Percentiles rank a stretch among this genome's conserved stretches.
These are phyloP conservation scores for Coffea humblotiana DNA, from an alignment of 305 asterid genomes.

Conservation along the genomic window DNA sequence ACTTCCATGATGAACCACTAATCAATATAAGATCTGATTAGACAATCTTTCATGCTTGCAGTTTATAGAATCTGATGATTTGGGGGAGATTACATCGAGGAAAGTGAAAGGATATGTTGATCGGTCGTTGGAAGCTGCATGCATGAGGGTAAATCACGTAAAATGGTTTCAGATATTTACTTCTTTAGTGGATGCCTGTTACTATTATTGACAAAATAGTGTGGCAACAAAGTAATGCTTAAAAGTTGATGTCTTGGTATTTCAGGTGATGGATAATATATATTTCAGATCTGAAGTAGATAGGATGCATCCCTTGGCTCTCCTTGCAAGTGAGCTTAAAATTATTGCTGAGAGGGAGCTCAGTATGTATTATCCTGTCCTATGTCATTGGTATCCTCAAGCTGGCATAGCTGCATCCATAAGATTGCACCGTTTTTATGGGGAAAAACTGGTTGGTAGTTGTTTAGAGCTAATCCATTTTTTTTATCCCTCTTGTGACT, in stretches of 20 bases:
- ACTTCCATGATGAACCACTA: background rate
- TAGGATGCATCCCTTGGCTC: conserved; percentile 64
- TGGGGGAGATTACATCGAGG: conserved; percentile 43
- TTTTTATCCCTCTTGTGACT: conserved; percentile 20
- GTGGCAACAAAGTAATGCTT: background rate
- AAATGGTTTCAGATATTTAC: conserved; percentile 16
- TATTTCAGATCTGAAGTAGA: conserved; percentile 45
- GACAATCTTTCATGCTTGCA: conserved; percentile 34
- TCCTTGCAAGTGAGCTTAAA: conserved; percentile 74
- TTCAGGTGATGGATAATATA: conserved; percentile 54
- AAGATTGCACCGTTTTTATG: conserved; percentile 71
- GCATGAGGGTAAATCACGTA: conserved; percentile 64
- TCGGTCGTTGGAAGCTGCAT: conserved; percentile 71
- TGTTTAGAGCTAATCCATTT: conserved; percentile 15
- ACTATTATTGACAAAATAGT: background rate
- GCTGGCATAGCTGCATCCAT: conserved; percentile 64
- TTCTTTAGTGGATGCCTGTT: background rate
- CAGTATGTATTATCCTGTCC: conserved; percentile 60
- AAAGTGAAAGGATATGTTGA: conserved; percentile 65
- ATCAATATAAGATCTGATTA: background rate
- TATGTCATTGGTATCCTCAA: conserved; percentile 67
- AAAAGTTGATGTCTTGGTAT: conserved; percentile 14
- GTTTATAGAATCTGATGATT: conserved; percentile 48
- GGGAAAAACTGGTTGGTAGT: conserved; percentile 81
- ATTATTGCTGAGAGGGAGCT: conserved; percentile 72